Base-by-base conservation (phyloP, 2,329 filamentous ascomycete genomes). In the Chaetomiaceae sp. region DNA sequence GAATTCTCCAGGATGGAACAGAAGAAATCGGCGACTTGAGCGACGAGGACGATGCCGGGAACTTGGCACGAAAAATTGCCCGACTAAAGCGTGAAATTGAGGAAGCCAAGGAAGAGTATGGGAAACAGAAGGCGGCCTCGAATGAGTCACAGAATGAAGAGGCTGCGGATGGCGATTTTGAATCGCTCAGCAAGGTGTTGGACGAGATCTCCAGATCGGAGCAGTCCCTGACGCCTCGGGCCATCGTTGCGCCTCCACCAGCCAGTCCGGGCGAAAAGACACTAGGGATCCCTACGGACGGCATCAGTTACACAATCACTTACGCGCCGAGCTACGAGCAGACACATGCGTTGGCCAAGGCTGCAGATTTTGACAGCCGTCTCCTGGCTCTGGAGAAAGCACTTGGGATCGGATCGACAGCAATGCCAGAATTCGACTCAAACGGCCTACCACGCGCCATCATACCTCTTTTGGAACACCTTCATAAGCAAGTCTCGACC, bases 291-390 rank as follows among this genome's bases (percentile, higher is more conserved):
- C 58, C 58, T 8, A 51, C 56, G 16, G 64, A 67, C 23, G 68
- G 67, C 14, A 71, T 79, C 32, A 85, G 80, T 29, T 86, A 86
- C 62, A 85, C 81, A 1, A 72, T 86, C 44, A 84, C 81, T 27
- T 86, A 86, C 61, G 78, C 81, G 29, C 85, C 75, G 40, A 78
- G 70, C 45, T 88, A 84, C 60, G 80, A 85, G 61, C 78, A 86
- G 65, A 84, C 76, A 36, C 86, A 89, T 64, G 82, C 86, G 23
- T 76, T 96, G 32, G 82, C 85, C 30, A 88, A 90, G 68, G 86
- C 89, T 6, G 89, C 91, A 21, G 87, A 94, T 58, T 96, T 99
- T 64, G 92, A 97, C 66, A 79, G 82, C 27, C 83, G 94, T 5
- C 80, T 99, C 18, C 75, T 86, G 2, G 74, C 87, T 27, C 75